A percentile compares a stretch with the other conserved stretches of the same genome.
These are phyloP conservation scores for Arthroderma sp. DNA, from an alignment of 2,329 filamentous ascomycete genomes.

Conservation along the genomic window DNA sequence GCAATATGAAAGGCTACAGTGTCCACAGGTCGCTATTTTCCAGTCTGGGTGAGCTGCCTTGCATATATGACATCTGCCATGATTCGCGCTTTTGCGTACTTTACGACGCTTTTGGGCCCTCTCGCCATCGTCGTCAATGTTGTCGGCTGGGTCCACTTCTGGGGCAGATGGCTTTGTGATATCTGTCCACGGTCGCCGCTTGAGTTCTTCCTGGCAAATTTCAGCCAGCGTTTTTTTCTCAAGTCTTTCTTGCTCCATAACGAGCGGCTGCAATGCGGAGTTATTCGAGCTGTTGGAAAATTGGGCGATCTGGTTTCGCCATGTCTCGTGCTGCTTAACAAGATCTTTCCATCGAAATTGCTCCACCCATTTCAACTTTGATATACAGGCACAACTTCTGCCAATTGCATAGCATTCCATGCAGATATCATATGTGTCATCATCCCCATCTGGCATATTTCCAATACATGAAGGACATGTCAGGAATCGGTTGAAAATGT, in stretches of 20 bases:
- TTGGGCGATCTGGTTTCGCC: slow-evolving; percentile 65
- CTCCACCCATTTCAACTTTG: slow-evolving; percentile 77
- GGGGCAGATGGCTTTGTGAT: slow-evolving; percentile 47
- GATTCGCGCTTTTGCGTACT: slow-evolving; percentile 35
- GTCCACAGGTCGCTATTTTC: slow-evolving; percentile 69
- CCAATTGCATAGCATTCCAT: slow-evolving; percentile 99
- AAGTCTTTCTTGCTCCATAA: slow-evolving; percentile 52
- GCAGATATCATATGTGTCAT: slow-evolving; percentile 85
- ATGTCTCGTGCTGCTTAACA: slow-evolving; percentile 62
- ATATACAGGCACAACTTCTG: slow-evolving; percentile 78
- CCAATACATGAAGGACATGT: slow-evolving; percentile 78
- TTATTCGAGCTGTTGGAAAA: slow-evolving; percentile 53
- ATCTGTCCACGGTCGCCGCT: slow-evolving; percentile 67
- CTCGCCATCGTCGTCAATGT: slow-evolving; percentile 45
- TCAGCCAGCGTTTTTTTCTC: slow-evolving; percentile 74
- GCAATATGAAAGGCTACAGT: slow-evolving; percentile 68
- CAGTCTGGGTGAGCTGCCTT: slow-evolving; percentile 66
- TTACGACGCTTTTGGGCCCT: slow-evolving; percentile 52
- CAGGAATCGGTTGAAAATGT: slow-evolving; percentile 94
- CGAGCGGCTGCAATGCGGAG: slow-evolving; percentile 50
- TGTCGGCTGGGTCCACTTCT: slow-evolving; percentile 21
- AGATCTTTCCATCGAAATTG: slow-evolving; percentile 81
- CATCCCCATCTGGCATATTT: slow-evolving; percentile 52
- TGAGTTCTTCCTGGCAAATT: slow-evolving; percentile 84
- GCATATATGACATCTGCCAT: slow-evolving; percentile 65